Base-by-base conservation (phyloP, 768 basidiomycete species). In the Leccinum uliginosum region DNA sequence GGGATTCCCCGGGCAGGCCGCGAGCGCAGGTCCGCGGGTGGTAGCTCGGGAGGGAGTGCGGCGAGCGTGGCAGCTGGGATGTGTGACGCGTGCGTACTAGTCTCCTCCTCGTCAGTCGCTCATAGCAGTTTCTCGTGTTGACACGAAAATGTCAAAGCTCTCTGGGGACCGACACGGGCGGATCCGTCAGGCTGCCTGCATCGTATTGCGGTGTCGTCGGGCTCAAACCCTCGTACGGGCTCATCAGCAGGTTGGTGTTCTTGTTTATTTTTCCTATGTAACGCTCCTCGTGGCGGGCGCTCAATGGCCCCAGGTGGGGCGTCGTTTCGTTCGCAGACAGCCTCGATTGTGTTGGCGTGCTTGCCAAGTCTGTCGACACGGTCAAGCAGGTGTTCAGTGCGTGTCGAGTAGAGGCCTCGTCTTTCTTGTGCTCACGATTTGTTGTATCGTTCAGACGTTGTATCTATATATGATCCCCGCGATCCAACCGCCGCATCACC, bases 11-110 rank as follows among this genome's bases (percentile, higher is more conserved):
- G 69, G 71, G 50, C 55, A 12, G 60, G 61, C 10, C 65, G 65
- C 4, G 78, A 81, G 59, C 68, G 66, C 14, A 75, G 91, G 48
- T 87, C 85, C 27, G 89, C 95, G 0, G 96, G 96, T 2, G 96
- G 96, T 0, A 95, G 92, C 63, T 96, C 93, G 0, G 95, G 97
- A 1, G 96, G 97, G 50, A 93, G 91, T 66, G 95, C 95, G 0
- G 95, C 93, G 1, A 92, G 94, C 5, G 95, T 98, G 0, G 90
- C 90, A 1, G 84, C 87, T 3, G 86, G 85, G 0, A 78, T 93
- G 76, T 93, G 91, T 66, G 79, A 86, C 66, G 89, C 84, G 95
- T 96, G 63, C 73, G 92, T 46, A 44, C 19, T 44, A 23, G 15
- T 78, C 45, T 49, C 45, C 4, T n/a, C 11, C 10, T 15, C 15